Evolutionary conservation across 805 yeast species (phyloP).

Genomic region (Zygoascus tannicola): DNA sequence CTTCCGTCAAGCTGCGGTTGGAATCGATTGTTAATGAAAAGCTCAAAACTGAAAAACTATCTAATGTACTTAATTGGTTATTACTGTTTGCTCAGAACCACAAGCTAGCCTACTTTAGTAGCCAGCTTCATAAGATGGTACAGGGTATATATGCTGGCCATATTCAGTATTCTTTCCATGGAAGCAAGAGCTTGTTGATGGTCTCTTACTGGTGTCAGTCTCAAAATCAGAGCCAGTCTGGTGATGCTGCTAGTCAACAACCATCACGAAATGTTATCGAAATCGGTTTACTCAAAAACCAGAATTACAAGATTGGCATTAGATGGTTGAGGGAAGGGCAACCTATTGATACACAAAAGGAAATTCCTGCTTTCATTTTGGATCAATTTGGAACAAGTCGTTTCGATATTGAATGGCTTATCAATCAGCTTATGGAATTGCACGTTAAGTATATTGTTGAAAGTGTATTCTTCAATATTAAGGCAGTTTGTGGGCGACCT

Average conservation of each 20-base stretch:
- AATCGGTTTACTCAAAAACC: conserved; percentile 43
- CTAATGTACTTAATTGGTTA: conserved; percentile 47
- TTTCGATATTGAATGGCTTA: conserved; percentile 29
- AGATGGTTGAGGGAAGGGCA: conserved; percentile 57
- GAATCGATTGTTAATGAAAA: conserved; percentile 49
- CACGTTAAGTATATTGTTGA: conserved; percentile 34
- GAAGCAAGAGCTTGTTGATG: conserved; percentile 44
- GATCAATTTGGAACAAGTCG: conserved; percentile 26
- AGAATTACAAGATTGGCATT: conserved; percentile 38
- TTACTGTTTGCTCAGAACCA: conserved; percentile 54
- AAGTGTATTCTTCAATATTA: conserved; percentile 15
- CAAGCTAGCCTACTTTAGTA: conserved; percentile 51
- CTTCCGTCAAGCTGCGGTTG: conserved; percentile 33
- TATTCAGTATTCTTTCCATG: conserved; percentile 47
- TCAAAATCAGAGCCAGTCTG: neutral
- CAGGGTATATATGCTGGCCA: conserved; percentile 50
- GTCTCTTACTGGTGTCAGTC: conserved; percentile 50
- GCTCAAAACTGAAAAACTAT: conserved; percentile 38
- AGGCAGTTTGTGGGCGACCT: neutral
- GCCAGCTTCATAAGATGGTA: conserved; percentile 45
- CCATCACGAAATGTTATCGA: conserved; percentile 42
- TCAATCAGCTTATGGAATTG: conserved; percentile 32
- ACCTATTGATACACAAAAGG: neutral
- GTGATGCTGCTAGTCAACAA: conserved; percentile 20
- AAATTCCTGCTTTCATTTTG: conserved; percentile 17